Percentiles rank a stretch among this genome's conserved stretches.
Evolutionary conservation across 129 eudicot species (phyloP).

Genomic region (Lactuca saligna): DNA sequence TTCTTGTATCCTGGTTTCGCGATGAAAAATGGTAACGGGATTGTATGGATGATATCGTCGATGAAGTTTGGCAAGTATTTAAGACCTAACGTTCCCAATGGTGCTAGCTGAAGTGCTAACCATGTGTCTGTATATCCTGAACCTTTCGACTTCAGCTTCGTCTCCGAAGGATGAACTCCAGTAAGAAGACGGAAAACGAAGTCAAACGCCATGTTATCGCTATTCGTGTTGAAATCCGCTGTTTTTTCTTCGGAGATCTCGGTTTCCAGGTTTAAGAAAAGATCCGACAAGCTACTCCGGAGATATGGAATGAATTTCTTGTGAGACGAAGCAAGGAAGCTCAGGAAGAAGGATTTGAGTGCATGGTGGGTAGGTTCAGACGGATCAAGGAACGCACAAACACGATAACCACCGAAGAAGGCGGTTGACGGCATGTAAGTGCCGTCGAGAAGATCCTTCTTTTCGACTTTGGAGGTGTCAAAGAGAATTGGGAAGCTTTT

Average conservation of each 20-base stretch:
- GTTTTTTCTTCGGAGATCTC: constrained; percentile 37
- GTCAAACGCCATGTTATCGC: constrained; percentile 8
- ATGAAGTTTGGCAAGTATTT: constrained; percentile 44
- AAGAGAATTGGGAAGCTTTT: constrained; percentile 54
- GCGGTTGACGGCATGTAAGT: constrained; percentile 58
- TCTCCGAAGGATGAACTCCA: background rate
- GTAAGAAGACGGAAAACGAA: background rate
- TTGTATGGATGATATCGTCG: constrained; percentile 51
- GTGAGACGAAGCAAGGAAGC: constrained; percentile 35
- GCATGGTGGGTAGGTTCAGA: constrained; percentile 44
- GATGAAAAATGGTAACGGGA: constrained; percentile 42
- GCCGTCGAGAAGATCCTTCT: constrained; percentile 53
- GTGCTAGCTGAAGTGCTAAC: constrained; percentile 51
- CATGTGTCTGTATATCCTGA: constrained; percentile 32
- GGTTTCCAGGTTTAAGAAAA: constrained; percentile 45
- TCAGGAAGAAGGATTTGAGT: constrained; percentile 38
- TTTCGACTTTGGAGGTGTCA: constrained; percentile 62
- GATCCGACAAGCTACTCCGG: constrained; percentile 24
- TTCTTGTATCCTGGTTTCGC: constrained; percentile 45
- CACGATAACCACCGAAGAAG: constrained; percentile 62
- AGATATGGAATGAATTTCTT: constrained; percentile 48
- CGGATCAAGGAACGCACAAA: constrained; percentile 60
- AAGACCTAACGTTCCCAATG: constrained; percentile 44
- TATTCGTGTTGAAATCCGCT: constrained; percentile 32
- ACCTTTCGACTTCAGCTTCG: constrained; percentile 31